Conservation (phyloP, 139 green algal genomes). For the Chlamydomonas sp. region DNA sequence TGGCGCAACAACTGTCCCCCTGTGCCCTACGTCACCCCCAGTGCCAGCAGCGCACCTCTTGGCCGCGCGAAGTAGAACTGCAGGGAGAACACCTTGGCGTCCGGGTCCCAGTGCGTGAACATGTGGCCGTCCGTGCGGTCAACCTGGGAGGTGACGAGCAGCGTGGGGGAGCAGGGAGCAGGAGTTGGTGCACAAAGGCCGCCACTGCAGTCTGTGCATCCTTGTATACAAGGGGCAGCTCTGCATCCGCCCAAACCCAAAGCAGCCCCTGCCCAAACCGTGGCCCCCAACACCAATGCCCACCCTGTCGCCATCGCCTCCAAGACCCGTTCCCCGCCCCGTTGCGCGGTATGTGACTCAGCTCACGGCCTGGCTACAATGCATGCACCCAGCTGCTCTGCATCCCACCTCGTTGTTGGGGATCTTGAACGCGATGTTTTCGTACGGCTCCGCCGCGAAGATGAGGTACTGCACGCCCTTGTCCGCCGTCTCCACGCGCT, state of each 20-base stretch:
- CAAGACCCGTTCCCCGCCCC: too few relatives aligned
- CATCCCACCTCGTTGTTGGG: constrained; percentile 86
- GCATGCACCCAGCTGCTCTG: not conserved
- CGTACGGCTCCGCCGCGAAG: constrained; percentile 98
- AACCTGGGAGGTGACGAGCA: constrained; percentile 79
- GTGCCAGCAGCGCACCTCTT: not conserved
- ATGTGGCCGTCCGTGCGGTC: constrained; percentile 85
- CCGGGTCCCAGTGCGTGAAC: constrained; percentile 94
- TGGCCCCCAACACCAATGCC: too few relatives aligned
- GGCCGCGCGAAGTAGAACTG: constrained; percentile 84
- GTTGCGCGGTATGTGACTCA: too few relatives aligned
- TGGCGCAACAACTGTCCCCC: too few relatives aligned
- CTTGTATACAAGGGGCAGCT: not conserved
- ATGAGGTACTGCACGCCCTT: constrained; percentile 97
- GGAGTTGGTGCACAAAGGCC: not conserved
- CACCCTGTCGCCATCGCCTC: not conserved
- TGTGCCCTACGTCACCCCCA: too few relatives aligned
- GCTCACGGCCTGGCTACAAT: too few relatives aligned
- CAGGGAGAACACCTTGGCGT: constrained; percentile 89
- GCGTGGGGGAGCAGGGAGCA: not conserved
- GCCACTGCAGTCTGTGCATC: not conserved
- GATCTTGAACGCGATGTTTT: constrained; percentile 97
- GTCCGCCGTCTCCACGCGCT: constrained; percentile 90
- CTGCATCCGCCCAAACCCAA: too few relatives aligned
- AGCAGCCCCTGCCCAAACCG: too few relatives aligned